These are phyloP conservation scores for Aureobasidium melanogenum DNA, from an alignment of 2,329 filamentous ascomycete species.

Conservation along the genomic window DNA sequence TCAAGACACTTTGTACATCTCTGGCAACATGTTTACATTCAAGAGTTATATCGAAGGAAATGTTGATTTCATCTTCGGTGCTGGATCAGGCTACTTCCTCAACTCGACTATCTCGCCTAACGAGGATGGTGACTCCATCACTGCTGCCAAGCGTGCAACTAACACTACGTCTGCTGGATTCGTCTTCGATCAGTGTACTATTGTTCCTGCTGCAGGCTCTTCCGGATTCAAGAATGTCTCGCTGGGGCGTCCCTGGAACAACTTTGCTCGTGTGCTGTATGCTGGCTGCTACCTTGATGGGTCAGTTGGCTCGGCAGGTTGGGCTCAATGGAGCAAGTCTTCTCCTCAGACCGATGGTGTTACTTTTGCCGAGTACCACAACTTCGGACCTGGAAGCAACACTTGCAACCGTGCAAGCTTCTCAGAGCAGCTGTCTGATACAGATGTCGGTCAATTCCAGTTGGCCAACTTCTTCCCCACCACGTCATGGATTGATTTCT, in stretches of 20 bases:
- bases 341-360: conserved; percentile 22
- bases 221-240: conserved; percentile 22
- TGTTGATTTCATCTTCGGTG: conserved; percentile 37
- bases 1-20: conserved; percentile 31
- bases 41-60: conserved; percentile 33
- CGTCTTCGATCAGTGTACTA: conserved; percentile 30
- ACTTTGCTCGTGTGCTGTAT: conserved; percentile 18
- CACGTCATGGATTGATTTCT: conserved; percentile 36
- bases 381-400: conserved; percentile 28
- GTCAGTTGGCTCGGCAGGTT: conserved; percentile 20
- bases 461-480: conserved; percentile 32
- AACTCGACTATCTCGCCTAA: conserved; percentile 30
- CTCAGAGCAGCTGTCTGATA: conserved; percentile 29
- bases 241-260: conserved; percentile 20
- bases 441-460: conserved; percentile 31
- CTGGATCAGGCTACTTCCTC: conserved; percentile 37
- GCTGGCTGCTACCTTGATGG: conserved; percentile 17
- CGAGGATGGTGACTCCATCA: conserved; percentile 28
- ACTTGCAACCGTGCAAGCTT: conserved; percentile 28
- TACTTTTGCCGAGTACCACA: conserved; percentile 29
- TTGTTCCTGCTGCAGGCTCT: conserved; percentile 24
- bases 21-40: conserved; percentile 31
- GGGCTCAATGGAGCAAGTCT: conserved; percentile 24
- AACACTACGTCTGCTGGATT: conserved; percentile 30
- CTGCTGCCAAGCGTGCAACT: conserved; percentile 31